Evolutionary conservation across 1,284 basidiomycete species (phyloP).

Genomic region (Sporisorium sorghi): DNA sequence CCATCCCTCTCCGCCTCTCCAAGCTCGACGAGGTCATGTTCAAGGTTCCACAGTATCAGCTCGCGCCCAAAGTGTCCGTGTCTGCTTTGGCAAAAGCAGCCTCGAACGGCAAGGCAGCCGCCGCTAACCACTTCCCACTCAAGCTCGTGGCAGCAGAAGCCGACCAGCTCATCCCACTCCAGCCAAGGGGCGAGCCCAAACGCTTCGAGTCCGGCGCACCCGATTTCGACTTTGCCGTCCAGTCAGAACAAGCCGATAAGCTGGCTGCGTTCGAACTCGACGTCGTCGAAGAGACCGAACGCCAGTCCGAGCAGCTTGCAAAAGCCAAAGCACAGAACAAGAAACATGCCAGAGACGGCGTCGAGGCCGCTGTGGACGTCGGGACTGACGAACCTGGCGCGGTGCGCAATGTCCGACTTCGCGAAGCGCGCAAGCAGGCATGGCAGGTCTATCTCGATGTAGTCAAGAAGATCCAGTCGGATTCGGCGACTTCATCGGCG

Average conservation of each 20-base stretch:
- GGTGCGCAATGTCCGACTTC: slow-evolving; percentile 34
- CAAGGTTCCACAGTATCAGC: slow-evolving; percentile 75
- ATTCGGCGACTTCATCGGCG: neutral
- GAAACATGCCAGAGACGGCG: slow-evolving; percentile 49
- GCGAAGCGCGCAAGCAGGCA: slow-evolving; percentile 50
- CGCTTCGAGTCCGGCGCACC: slow-evolving; percentile 39
- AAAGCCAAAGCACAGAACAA: slow-evolving; percentile 49
- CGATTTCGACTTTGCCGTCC: slow-evolving; percentile 64
- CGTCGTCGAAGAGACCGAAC: slow-evolving; percentile 69
- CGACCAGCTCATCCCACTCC: slow-evolving; percentile 38
- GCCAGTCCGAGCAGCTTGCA: slow-evolving; percentile 72
- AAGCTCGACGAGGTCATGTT: slow-evolving; percentile 82
- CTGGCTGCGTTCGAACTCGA: slow-evolving; percentile 69
- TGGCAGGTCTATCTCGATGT: slow-evolving; percentile 54
- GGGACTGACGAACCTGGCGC: slow-evolving; percentile 25
- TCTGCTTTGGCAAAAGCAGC: neutral
- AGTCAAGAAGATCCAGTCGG: slow-evolving; percentile 38
- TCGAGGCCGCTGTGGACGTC: slow-evolving; percentile 31
- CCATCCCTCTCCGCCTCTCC: slow-evolving; percentile 79
- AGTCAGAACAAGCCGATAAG: slow-evolving; percentile 29
- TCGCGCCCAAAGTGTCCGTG: slow-evolving; percentile 23
- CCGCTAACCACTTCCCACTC: slow-evolving; percentile 8
- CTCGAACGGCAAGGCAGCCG: neutral
- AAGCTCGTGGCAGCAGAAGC: slow-evolving; percentile 27
- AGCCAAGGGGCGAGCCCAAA: slow-evolving; percentile 43